Evolutionary conservation across 768 basidiomycete species (phyloP).

Genomic region (Collybia nuda): DNA sequence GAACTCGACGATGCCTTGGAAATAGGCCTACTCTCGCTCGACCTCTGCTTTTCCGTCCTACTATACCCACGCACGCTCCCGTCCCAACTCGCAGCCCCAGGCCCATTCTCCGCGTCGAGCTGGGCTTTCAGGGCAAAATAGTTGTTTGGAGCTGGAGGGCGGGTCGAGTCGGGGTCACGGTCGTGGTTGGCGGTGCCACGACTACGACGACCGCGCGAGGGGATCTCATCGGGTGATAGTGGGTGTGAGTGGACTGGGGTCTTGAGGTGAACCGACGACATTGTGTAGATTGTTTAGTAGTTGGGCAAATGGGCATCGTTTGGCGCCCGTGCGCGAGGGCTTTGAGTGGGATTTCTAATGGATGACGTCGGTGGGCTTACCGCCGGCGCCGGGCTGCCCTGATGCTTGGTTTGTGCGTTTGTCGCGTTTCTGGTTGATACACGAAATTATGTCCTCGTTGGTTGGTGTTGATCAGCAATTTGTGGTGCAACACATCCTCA

Average conservation of each 20-base stretch:
- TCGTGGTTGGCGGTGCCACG: conserved; percentile 34
- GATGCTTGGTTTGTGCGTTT: too few relatives aligned
- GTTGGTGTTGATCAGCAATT: too few relatives aligned
- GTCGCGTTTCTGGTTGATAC: too few relatives aligned
- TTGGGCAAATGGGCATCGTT: neutral
- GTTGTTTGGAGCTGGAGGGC: conserved; percentile 33
- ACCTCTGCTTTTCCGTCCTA: conserved; percentile 34
- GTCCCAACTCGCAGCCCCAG: conserved; percentile 33
- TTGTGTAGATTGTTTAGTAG: conserved; percentile 7
- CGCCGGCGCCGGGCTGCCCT: too few relatives aligned
- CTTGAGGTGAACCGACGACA: conserved; percentile 40
- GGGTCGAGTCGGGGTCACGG: conserved; percentile 11
- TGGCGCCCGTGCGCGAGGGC: neutral
- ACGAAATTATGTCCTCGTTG: too few relatives aligned
- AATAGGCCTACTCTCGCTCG: conserved; percentile 14
- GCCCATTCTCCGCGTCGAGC: conserved; percentile 44
- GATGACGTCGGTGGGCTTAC: too few relatives aligned
- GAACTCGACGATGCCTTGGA: conserved; percentile 30
- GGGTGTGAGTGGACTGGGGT: conserved; percentile 75
- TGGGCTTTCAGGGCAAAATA: conserved; percentile 67
- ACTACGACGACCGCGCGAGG: conserved; percentile 46
- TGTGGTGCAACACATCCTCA: too few relatives aligned
- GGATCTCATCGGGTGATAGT: conserved; percentile 56
- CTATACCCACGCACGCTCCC: conserved; percentile 59
- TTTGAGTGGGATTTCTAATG: too few relatives aligned